These are phyloP conservation scores for Alliaria petiolata DNA, from an alignment of 345 rosid species.

Conservation along the genomic window DNA sequence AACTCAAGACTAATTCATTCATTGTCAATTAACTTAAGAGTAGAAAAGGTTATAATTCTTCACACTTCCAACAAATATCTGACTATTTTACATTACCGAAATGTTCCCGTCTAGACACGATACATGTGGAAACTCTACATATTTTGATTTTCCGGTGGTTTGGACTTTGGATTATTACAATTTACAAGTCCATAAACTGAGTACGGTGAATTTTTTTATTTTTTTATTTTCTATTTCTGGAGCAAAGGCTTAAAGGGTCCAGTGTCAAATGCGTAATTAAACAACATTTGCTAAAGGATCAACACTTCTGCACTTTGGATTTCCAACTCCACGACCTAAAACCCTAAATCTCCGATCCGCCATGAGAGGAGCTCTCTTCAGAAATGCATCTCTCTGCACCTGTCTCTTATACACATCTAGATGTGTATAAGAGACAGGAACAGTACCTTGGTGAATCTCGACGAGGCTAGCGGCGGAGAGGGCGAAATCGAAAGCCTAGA, in stretches of 20 bases:
- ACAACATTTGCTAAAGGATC: background rate
- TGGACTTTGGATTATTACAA: background rate
- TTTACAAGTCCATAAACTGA: background rate
- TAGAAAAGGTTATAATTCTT: too few species aligned
- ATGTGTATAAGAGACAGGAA: too few species aligned
- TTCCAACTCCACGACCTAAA: conserved; percentile 5
- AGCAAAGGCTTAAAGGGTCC: background rate
- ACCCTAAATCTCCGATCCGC: conserved; percentile 35
- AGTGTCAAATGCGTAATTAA: conserved; percentile 19
- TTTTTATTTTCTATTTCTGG: background rate
- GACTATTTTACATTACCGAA: background rate
- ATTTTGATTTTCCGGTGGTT: background rate
- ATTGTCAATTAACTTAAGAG: too few species aligned
- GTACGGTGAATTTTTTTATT: background rate
- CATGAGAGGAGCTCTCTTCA: conserved; percentile 38
- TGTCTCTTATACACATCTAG: too few species aligned
- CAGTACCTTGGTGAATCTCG: conserved; percentile 50
- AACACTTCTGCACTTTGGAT: background rate
- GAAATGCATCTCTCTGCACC: conserved; percentile 31
- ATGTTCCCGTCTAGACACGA: background rate
- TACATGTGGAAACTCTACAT: background rate
- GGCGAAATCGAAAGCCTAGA: conserved; percentile 18
- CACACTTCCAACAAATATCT: too few species aligned
- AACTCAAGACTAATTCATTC: too few species aligned
- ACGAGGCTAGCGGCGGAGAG: conserved; percentile 29